Conservation (phyloP, 108 stramenopile genomes). For the Cyclotella kingstonii region DNA sequence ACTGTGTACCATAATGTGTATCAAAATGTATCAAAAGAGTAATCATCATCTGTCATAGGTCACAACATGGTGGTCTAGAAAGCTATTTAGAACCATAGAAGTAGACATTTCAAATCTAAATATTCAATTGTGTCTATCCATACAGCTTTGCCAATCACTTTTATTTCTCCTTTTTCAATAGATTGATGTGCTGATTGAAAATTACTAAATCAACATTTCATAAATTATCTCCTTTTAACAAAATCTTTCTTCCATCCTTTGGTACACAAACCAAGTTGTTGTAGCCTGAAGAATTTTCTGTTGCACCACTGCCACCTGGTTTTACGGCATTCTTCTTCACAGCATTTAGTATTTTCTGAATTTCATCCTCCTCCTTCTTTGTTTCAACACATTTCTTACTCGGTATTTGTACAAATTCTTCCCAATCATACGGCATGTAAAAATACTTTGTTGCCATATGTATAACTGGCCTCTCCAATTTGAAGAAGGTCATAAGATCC, state of each 20-base stretch:
- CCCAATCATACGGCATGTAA: constrained; percentile 33
- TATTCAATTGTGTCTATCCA: constrained; percentile 39
- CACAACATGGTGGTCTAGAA: too few species aligned
- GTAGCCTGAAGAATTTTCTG: constrained; percentile 5
- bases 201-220: constrained; percentile 18
- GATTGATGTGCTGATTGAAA: background rate
- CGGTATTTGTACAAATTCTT: constrained; percentile 37
- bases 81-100: too few species aligned
- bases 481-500: constrained; percentile 55
- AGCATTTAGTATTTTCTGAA: constrained; percentile 29
- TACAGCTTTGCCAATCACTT: constrained; percentile 36
- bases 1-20: too few species aligned
- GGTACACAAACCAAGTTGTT: constrained; percentile 32
- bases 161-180: constrained; percentile 28
- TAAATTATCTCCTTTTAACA: constrained; percentile 36
- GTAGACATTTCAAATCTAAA: constrained; percentile 6
- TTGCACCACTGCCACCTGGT: background rate
- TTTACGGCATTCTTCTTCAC: constrained; percentile 11
- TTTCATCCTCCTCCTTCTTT: constrained; percentile 24
- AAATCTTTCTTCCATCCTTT: constrained; percentile 35
- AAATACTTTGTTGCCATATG: constrained; percentile 38
- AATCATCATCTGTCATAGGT: too few species aligned
- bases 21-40: too few species aligned
- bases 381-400: constrained; percentile 40
- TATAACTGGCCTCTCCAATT: constrained; percentile 27